Conservation (phyloP, 2,329 filamentous ascomycete genomes). For the Aspergillus sp. region DNA sequence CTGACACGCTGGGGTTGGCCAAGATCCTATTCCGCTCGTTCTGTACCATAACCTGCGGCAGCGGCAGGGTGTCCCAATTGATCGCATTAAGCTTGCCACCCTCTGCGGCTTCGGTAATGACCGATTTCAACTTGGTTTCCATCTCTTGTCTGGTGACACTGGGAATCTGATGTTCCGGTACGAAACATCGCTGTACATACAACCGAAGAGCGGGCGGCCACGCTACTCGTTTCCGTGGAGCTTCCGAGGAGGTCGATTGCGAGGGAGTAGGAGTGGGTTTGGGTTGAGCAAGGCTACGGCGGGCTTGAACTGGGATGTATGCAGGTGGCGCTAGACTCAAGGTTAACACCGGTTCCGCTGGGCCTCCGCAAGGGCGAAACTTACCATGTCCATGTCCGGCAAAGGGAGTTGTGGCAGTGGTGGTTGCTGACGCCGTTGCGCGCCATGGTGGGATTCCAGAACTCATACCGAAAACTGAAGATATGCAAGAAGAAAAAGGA, state of each 20-base stretch:
- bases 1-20: slow-evolving; percentile 38
- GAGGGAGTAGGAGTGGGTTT: slow-evolving; percentile 16
- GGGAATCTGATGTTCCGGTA: slow-evolving; percentile 60
- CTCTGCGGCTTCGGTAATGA: slow-evolving; percentile 77
- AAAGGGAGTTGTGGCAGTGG: slow-evolving; percentile 19
- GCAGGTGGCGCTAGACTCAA: slow-evolving; percentile 41
- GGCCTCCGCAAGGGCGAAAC: slow-evolving; percentile 5
- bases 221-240: slow-evolving; percentile 52
- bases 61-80: slow-evolving; percentile 75
- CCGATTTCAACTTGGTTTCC: slow-evolving; percentile 74
- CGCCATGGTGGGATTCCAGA: slow-evolving; percentile 36
- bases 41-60: slow-evolving; percentile 78
- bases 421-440: slow-evolving; percentile 23
- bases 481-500: slow-evolving; percentile 11
- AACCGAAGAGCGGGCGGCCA: slow-evolving; percentile 77
- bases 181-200: slow-evolving; percentile 87
- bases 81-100: slow-evolving; percentile 62
- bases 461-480: slow-evolving; percentile 26
- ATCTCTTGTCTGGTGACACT: slow-evolving; percentile 63
- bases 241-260: slow-evolving; percentile 31
- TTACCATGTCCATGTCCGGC: slow-evolving; percentile 29
- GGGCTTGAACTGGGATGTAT: slow-evolving; percentile 57
- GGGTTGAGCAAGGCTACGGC: slow-evolving; percentile 50
- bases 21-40: slow-evolving; percentile 55
- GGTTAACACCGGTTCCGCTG: slow-evolving; percentile 10